phyloP scores from a whole-genome alignment of 805 yeast genomes.

The Wickerhamomyces bisporus region DNA sequence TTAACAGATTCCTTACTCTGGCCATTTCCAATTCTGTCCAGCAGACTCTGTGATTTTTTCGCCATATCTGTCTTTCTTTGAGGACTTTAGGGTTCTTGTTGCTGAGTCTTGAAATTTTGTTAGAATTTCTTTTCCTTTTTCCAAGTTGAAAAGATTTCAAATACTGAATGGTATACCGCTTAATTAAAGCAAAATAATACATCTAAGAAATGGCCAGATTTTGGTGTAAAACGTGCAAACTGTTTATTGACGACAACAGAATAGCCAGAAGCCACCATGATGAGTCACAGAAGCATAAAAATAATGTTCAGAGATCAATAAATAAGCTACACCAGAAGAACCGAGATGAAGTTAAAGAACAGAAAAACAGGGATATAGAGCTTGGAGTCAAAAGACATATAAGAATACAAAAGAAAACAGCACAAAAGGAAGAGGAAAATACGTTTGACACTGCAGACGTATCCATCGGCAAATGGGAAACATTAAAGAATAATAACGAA shows the following conservation, averaged over 20 bases:
- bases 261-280: slow-evolving; percentile 30
- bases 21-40: not conserved
- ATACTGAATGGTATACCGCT: too few relatives aligned
- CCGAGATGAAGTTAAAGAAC: slow-evolving; percentile 12
- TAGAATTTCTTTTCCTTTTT: too few relatives aligned
- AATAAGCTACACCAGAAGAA: slow-evolving; percentile 24
- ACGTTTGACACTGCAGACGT: too few relatives aligned
- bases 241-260: slow-evolving; percentile 32
- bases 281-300: slow-evolving; percentile 27
- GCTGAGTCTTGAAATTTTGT: too few relatives aligned
- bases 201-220: not conserved
- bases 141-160: too few relatives aligned
- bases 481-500: too few relatives aligned
- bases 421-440: too few relatives aligned
- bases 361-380: slow-evolving; percentile 15
- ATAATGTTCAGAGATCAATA: slow-evolving; percentile 18
- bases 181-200: not conserved
- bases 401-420: slow-evolving; percentile 3
- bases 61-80: not conserved
- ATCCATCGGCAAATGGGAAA: too few relatives aligned
- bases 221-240: slow-evolving; percentile 1
- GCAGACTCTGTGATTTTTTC: not conserved
- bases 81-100: too few relatives aligned
- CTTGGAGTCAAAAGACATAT: slow-evolving; percentile 4
- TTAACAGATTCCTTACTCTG: not conserved